Percentiles rank a stretch among this genome's conserved stretches.
These are phyloP conservation scores for Paecilomyces niveus DNA, from an alignment of 2,329 filamentous ascomycete genomes.

Conservation along the genomic window DNA sequence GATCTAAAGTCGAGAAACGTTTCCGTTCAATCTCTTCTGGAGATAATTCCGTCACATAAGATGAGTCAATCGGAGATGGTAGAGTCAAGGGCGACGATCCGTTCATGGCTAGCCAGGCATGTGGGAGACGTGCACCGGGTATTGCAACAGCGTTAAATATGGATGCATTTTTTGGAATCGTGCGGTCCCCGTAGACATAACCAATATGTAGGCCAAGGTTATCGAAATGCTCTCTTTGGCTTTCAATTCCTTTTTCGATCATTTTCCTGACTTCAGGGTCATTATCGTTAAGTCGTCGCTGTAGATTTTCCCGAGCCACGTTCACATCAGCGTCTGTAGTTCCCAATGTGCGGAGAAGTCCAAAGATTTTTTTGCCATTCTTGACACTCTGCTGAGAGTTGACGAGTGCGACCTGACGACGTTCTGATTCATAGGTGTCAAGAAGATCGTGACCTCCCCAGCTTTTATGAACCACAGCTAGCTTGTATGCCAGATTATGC, in stretches of 20 bases:
- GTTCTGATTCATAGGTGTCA: slow-evolving; percentile 31
- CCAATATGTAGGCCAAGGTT: slow-evolving; percentile 40
- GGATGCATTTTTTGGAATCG: slow-evolving; percentile 30
- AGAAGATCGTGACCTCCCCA: slow-evolving; percentile 19
- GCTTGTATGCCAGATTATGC: slow-evolving; percentile 41
- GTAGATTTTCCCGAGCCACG: slow-evolving; percentile 21
- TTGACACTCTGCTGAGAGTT: slow-evolving; percentile 39
- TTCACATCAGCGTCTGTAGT: slow-evolving; percentile 20
- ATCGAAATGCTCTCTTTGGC: slow-evolving; percentile 37
- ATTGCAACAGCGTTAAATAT: slow-evolving; percentile 30
- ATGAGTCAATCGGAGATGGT: slow-evolving; percentile 22
- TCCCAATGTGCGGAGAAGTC: slow-evolving; percentile 32
- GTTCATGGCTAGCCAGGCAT: slow-evolving; percentile 29
- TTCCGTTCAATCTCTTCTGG: slow-evolving; percentile 14
- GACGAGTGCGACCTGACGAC: slow-evolving; percentile 32
- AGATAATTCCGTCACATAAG: slow-evolving; percentile 28
- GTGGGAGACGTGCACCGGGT: slow-evolving; percentile 33
- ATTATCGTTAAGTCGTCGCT: slow-evolving; percentile 14
- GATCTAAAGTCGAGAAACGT: slow-evolving; percentile 30
- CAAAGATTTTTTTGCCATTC: slow-evolving; percentile 39
- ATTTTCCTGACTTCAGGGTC: slow-evolving; percentile 13
- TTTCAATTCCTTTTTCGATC: slow-evolving; percentile 20
- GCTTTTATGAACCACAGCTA: slow-evolving; percentile 31
- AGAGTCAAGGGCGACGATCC: background rate
- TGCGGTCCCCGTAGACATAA: slow-evolving; percentile 33